phyloP scores from a whole-genome alignment of 164 flowering plant genomes.

The Dillenia suffruticosa region DNA sequence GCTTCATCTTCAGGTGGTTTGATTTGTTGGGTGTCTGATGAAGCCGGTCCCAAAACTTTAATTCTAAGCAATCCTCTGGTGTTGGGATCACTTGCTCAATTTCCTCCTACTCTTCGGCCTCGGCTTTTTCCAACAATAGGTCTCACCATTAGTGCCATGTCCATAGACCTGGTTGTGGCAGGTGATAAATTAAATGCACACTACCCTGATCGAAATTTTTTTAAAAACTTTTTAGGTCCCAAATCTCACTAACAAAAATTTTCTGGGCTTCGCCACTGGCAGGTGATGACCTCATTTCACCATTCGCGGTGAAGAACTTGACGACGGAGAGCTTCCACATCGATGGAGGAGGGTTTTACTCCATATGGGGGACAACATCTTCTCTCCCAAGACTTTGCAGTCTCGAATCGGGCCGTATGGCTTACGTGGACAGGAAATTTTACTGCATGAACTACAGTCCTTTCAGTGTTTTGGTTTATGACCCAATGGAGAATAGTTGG shows the following conservation, averaged over 20 bases:
- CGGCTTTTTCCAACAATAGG: constrained; percentile 83
- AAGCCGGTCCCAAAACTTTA: constrained; percentile 52
- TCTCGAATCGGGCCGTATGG: constrained; percentile 73
- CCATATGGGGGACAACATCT: constrained; percentile 63
- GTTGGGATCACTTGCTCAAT: constrained; percentile 33
- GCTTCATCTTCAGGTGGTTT: constrained; percentile 73
- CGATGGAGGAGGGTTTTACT: constrained; percentile 61
- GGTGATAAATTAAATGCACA: no score
- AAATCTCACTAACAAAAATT: no score
- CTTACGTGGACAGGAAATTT: constrained; percentile 39
- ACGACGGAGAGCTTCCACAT: constrained; percentile 69
- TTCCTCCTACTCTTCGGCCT: constrained; percentile 61
- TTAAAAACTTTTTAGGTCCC: no score
- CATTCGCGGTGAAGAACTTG: constrained; percentile 79
- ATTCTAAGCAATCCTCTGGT: constrained; percentile 66
- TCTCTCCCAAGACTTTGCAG: constrained; percentile 76
- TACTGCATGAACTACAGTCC: constrained; percentile 93
- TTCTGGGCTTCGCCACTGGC: no score
- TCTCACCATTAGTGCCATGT: constrained; percentile 33
- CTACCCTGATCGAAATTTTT: no score
- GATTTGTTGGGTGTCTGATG: constrained; percentile 67
- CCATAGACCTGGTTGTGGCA: constrained; percentile 56
- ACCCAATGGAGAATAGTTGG: constrained; percentile 46
- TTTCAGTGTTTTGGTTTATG: constrained; percentile 58
- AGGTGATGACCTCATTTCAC: constrained; percentile 87